Evolutionary conservation across 2,329 filamentous ascomycete species (phyloP).

Genomic region (Aspergillus tanneri): DNA sequence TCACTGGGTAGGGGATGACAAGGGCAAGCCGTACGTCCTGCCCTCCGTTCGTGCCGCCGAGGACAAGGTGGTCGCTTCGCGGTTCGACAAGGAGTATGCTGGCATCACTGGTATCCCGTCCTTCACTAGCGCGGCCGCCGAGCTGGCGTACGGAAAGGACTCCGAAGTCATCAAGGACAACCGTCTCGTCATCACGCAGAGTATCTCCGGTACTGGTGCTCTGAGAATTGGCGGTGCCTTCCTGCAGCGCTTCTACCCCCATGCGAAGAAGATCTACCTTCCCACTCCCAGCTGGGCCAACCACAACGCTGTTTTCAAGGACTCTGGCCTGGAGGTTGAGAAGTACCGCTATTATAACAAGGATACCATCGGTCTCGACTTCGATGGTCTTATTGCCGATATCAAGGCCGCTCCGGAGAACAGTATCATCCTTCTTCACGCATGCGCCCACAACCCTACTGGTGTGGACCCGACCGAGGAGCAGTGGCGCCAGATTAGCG

Average conservation of each 20-base stretch:
- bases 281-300: conserved; percentile 97
- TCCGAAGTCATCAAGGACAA: conserved; percentile 70
- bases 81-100: conserved; percentile 94
- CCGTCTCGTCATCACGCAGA: conserved; percentile 89
- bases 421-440: conserved; percentile 91
- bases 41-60: conserved; percentile 89
- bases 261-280: conserved; percentile 94
- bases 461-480: conserved; percentile 88
- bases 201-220: conserved; percentile 96
- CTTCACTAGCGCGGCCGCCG: conserved; percentile 88
- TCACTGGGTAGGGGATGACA: conserved; percentile 65
- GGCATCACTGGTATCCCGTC: conserved; percentile 94
- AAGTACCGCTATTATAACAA: conserved; percentile 99
- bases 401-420: conserved; percentile 83
- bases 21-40: conserved; percentile 96
- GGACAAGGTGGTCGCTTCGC: conserved; percentile 73
- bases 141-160: conserved; percentile 84
- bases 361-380: conserved; percentile 96
- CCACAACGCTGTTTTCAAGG: conserved; percentile 93
- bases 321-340: conserved; percentile 85
- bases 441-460: conserved; percentile 96
- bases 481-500: conserved; percentile 90
- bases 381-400: conserved; percentile 86
- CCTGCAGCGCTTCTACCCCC: conserved; percentile 85
- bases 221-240: conserved; percentile 93